Conservation (phyloP, 176 grass and related monocot genomes). For the Oropetium thomaeum region DNA sequence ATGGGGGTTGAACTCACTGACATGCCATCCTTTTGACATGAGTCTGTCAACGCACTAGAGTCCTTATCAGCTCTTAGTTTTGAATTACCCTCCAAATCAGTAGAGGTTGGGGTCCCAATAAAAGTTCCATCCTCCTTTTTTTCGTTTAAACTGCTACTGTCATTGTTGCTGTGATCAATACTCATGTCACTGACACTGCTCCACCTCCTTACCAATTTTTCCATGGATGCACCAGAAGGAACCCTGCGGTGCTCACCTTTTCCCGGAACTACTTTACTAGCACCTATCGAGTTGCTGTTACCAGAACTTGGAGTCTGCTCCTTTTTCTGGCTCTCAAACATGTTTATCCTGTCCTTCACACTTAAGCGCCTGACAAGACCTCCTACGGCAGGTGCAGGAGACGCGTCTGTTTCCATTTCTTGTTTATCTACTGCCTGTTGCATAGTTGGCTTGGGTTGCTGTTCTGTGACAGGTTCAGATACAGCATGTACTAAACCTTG, state of each 20-base stretch:
- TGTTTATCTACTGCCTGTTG: slow-evolving; percentile 44
- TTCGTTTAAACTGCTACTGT: slow-evolving; percentile 51
- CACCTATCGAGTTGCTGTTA: slow-evolving; percentile 45
- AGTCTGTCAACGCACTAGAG: slow-evolving; percentile 38
- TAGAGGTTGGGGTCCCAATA: slow-evolving; percentile 61
- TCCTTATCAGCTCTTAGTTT: slow-evolving; percentile 47
- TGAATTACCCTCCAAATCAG: slow-evolving; percentile 43
- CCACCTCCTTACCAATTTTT: slow-evolving; percentile 87
- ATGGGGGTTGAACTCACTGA: slow-evolving; percentile 21
- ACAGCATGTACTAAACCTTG: slow-evolving; percentile 42
- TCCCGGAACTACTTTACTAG: slow-evolving; percentile 51
- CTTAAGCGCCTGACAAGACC: slow-evolving; percentile 64
- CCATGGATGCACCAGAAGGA: slow-evolving; percentile 81
- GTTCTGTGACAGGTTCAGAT: slow-evolving; percentile 38
- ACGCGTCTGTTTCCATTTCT: slow-evolving; percentile 41
- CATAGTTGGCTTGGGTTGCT: slow-evolving; percentile 45
- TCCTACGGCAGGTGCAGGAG: slow-evolving; percentile 29
- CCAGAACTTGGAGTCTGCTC: slow-evolving; percentile 74
- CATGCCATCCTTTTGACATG: slow-evolving; percentile 47
- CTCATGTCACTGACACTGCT: slow-evolving; percentile 97
- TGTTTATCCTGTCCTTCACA: slow-evolving; percentile 93
- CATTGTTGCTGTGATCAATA: slow-evolving; percentile 78
- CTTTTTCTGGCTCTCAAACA: slow-evolving; percentile 90
- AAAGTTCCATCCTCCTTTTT: slow-evolving; percentile 63
- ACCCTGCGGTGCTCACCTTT: slow-evolving; percentile 84